Percentiles rank a stretch among this genome's conserved stretches.
These are phyloP conservation scores for Penstemon newberryi DNA, from an alignment of 257 asterid genomes.

Conservation along the genomic window DNA sequence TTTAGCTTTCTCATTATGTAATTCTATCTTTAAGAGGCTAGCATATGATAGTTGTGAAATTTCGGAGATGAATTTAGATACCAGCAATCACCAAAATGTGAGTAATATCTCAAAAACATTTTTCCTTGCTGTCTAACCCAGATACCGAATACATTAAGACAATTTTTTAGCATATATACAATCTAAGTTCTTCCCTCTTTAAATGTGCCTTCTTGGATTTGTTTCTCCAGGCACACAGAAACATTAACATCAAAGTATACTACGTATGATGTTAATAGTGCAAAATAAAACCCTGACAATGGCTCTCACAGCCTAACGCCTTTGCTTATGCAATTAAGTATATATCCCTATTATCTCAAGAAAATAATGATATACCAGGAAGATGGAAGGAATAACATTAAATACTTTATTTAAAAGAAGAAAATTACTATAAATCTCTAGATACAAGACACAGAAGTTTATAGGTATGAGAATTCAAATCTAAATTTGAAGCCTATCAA, in stretches of 20 bases:
- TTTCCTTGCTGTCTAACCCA: neutral
- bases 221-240: neutral
- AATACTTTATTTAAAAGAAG: too few relatives aligned
- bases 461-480: too few relatives aligned
- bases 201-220: constrained; percentile 1
- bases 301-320: constrained; percentile 11
- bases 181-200: constrained; percentile 9
- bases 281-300: constrained; percentile 7
- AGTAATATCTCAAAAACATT: constrained; percentile 15
- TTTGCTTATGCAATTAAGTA: neutral
- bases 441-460: too few relatives aligned
- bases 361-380: too few relatives aligned
- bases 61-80: constrained; percentile 10
- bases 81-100: constrained; percentile 16
- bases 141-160: neutral
- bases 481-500: neutral
- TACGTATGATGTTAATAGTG: constrained; percentile 6
- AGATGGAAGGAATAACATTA: too few relatives aligned
- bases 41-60: constrained; percentile 1
- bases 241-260: neutral
- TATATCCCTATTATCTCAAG: too few relatives aligned
- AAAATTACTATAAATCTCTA: too few relatives aligned
- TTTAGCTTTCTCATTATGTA: neutral
- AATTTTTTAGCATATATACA: neutral
- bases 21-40: neutral